These are phyloP conservation scores for Kalanchoe fedtschenkoi DNA, from an alignment of 164 flowering plant species.

Conservation along the genomic window DNA sequence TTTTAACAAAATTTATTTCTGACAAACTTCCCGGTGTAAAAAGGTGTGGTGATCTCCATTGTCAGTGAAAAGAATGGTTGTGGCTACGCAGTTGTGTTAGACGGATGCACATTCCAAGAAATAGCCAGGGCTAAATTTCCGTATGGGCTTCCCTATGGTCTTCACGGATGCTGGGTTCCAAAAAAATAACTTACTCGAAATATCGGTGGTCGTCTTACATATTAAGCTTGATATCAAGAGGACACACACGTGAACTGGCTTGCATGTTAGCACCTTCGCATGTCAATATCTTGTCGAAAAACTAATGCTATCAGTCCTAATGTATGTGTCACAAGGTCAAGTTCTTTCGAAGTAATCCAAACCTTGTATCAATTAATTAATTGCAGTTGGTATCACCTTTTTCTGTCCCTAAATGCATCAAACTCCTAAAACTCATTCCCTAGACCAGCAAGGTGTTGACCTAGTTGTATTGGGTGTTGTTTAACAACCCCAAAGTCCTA, in stretches of 20 bases:
- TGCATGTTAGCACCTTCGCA: background rate
- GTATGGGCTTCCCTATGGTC: constrained; percentile 86
- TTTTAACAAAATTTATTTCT: background rate
- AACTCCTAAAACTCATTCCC: too few species aligned
- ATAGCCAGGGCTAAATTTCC: constrained; percentile 87
- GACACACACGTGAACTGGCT: background rate
- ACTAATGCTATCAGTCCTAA: background rate
- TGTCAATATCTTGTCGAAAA: background rate
- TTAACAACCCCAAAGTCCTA: too few species aligned
- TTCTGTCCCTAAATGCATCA: too few species aligned
- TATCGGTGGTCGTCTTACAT: background rate
- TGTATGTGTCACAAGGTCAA: background rate
- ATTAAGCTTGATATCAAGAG: background rate
- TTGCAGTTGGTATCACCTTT: too few species aligned
- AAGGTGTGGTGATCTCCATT: constrained; percentile 89
- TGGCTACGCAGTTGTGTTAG: constrained; percentile 74
- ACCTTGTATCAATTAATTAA: too few species aligned
- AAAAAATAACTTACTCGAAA: constrained; percentile 14
- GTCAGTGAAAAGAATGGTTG: constrained; percentile 67
- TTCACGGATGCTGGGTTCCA: constrained; percentile 97
- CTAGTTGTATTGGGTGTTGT: too few species aligned
- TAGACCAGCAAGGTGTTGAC: too few species aligned
- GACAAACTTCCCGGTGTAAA: constrained; percentile 6
- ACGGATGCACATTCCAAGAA: constrained; percentile 75
- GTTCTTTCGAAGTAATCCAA: background rate